Evolutionary conservation across 164 flowering plant species (phyloP), one percentile per base, ranked within the genome.

Genomic region (Vitis labrusca): DNA sequence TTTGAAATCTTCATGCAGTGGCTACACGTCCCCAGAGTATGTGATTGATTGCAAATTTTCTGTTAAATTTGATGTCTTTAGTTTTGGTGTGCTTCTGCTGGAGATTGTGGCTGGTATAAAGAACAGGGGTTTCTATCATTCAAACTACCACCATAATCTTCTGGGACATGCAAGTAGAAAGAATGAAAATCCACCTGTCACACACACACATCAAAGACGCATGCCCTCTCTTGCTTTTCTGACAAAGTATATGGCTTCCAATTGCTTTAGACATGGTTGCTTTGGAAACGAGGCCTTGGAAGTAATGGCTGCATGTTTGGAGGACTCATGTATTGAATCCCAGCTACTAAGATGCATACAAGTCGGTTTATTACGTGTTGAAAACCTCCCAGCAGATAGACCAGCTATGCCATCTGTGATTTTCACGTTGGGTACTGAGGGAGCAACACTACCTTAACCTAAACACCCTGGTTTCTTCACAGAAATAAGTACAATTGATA

Each of bases 21-120:
- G 78, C 1, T 77, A 79, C 32, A 82, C 79, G 83, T 68, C 85
- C 6, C 85, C 81, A 8, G 85, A 82, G 59, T 82, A 79, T 68
- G 77, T 75, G 0, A 59, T 75, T n/a, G 77, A 82, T 64, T 82
- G 85, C 3, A 50, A 68, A 0, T 82, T 68, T 50, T 79, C 85
- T 2, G 50, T 74, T 10, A 82, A 82, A 63, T 79, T 81, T 0
- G 82, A 82, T 56, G 78, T 79, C 4, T 82, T 77, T 44, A 79
- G 85, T 74, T 82, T 75, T 64, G 85, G 85, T 0, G 80, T 82
- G 1, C 27, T 82, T 61, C 63, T 77, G 55, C 17, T 79, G 17
- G 83, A 82, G 74, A 79, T 79, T 50, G 61, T 79, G 9, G 73
- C 73, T 61, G 80, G 82, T 14, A 77, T 64, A 50, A 74, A 30